Conservation (phyloP, 192 early-diverging fungal genomes). For the Pilaira anomala region DNA sequence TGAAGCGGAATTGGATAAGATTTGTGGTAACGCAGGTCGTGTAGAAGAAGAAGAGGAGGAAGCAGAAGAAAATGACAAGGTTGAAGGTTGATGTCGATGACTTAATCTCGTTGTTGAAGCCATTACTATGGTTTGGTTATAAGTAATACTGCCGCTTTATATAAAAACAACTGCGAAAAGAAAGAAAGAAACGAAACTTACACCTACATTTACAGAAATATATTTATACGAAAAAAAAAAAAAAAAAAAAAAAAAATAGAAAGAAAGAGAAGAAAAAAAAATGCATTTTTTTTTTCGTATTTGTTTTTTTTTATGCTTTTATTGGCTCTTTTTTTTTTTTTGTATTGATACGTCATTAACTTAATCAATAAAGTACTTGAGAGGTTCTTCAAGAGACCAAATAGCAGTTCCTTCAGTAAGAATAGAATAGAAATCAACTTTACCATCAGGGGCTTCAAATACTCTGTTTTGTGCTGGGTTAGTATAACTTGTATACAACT, state of each 20-base stretch:
- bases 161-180: not conserved
- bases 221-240: not conserved
- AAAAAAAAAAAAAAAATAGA: not conserved
- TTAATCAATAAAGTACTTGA: slow-evolving; percentile 53
- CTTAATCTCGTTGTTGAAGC: slow-evolving; percentile 17
- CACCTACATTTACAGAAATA: not conserved
- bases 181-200: no score
- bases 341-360: slow-evolving; percentile 3
- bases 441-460: slow-evolving; percentile 40
- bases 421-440: slow-evolving; percentile 46
- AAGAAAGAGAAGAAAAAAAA: not conserved
- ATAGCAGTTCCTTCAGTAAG: slow-evolving; percentile 47
- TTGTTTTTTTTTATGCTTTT: not conserved
- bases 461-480: slow-evolving; percentile 23
- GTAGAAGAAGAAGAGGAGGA: slow-evolving; percentile 26
- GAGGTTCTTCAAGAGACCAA: slow-evolving; percentile 48
- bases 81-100: slow-evolving; percentile 31
- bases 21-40: slow-evolving; percentile 25
- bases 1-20: slow-evolving; percentile 25
- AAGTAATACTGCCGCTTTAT: not conserved
- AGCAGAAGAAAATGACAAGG: slow-evolving; percentile 17
- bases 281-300: not conserved
- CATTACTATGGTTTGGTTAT: not conserved
- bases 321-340: not conserved
- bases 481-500: not conserved